These are phyloP conservation scores for Taxawa tesnikishii DNA, from an alignment of 2,329 filamentous ascomycete genomes.

Conservation along the genomic window DNA sequence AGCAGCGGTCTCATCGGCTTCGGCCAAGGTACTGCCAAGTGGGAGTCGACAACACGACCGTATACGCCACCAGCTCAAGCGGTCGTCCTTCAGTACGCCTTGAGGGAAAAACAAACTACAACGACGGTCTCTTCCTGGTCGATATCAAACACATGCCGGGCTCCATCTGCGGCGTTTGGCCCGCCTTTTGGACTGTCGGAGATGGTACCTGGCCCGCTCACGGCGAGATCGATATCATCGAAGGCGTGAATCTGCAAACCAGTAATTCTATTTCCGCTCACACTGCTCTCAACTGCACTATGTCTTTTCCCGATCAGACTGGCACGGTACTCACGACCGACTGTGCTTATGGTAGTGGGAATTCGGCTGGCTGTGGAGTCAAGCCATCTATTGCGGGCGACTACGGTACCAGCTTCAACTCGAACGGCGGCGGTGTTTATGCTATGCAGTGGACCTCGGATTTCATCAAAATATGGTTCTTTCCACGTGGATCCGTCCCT, in stretches of 20 bases:
- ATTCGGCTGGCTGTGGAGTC: constrained; percentile 13
- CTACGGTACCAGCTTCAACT: constrained; percentile 38
- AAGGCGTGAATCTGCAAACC: constrained; percentile 29
- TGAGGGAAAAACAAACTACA: constrained; percentile 31
- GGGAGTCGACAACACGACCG: constrained; percentile 9
- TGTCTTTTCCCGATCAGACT: constrained; percentile 22
- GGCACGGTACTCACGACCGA: constrained; percentile 36
- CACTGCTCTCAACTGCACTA: constrained; percentile 21
- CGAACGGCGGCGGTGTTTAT: constrained; percentile 29
- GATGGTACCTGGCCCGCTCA: constrained; percentile 23
- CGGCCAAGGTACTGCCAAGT: constrained; percentile 4
- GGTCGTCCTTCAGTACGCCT: constrained; percentile 32
- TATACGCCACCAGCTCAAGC: constrained; percentile 1
- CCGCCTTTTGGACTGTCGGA: constrained; percentile 26
- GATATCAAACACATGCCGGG: constrained; percentile 38
- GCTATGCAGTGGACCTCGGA: constrained; percentile 52
- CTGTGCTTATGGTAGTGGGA: constrained; percentile 30
- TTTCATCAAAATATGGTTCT: constrained; percentile 71
- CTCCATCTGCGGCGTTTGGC: constrained; percentile 36
- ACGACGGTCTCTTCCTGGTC: constrained; percentile 33
- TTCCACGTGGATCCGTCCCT: constrained; percentile 53
- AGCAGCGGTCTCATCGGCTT: constrained; percentile 12
- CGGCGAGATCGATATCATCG: constrained; percentile 37
- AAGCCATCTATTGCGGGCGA: constrained; percentile 15
- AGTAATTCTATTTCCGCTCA: constrained; percentile 16